Conservation (phyloP, 2,329 filamentous ascomycete species). For the Phyllosticta citriasiana region DNA sequence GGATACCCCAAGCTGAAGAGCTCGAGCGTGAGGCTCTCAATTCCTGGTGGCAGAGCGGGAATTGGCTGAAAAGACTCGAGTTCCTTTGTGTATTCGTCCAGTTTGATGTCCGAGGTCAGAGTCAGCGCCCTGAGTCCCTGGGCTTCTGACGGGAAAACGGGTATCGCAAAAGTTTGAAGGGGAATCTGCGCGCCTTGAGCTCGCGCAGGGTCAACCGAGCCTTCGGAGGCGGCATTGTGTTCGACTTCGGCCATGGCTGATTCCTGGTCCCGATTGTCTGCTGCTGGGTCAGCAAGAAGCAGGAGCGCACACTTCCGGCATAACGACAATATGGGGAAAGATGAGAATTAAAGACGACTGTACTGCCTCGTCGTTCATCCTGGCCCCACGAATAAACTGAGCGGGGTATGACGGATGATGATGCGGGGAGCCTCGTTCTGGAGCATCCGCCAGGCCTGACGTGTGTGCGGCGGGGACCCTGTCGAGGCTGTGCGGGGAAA, state of each 20-base stretch:
- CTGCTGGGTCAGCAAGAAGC: neutral
- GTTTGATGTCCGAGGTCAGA: constrained; percentile 40
- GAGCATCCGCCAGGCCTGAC: neutral
- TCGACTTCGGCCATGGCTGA: constrained; percentile 2
- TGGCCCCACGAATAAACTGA: neutral
- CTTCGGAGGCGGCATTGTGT: neutral
- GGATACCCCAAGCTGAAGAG: constrained; percentile 40
- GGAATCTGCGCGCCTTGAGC: constrained; percentile 38
- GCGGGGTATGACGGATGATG: neutral
- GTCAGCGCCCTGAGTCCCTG: constrained; percentile 35
- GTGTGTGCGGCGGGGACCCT: constrained; percentile 9
- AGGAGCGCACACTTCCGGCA: neutral
- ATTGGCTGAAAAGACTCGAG: constrained; percentile 20
- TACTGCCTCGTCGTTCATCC: neutral
- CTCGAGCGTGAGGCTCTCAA: constrained; percentile 38
- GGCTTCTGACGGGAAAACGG: constrained; percentile 35
- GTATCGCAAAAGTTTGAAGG: constrained; percentile 35
- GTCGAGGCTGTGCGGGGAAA: constrained; percentile 7
- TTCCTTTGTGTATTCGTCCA: constrained; percentile 34
- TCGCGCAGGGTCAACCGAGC: constrained; percentile 11
- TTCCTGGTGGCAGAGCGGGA: constrained; percentile 25
- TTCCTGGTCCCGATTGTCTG: neutral
- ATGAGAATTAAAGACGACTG: neutral
- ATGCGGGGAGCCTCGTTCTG: constrained; percentile 6
- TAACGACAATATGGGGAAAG: neutral